A percentile compares a stretch with the other conserved stretches of the same genome.
These are phyloP conservation scores for Leishmania turanica DNA, from an alignment of 208 protist species.

Conservation along the genomic window DNA sequence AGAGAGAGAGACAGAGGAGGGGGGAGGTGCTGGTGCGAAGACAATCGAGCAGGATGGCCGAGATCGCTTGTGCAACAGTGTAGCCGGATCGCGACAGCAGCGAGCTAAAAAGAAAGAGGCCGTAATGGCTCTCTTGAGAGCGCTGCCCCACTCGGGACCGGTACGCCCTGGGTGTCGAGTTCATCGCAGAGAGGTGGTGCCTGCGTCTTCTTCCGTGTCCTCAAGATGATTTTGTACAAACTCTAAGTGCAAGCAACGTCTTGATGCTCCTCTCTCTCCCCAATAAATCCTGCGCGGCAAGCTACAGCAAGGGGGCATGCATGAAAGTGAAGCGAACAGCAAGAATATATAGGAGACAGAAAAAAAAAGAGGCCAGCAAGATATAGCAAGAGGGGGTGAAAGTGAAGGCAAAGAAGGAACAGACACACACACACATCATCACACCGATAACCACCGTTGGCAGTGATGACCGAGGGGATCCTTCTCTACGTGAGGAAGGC, in stretches of 20 bases:
- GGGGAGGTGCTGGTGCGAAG: background rate
- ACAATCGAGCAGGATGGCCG: background rate
- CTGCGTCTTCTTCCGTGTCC: background rate
- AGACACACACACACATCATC: background rate
- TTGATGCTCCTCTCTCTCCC: background rate
- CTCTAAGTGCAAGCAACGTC: too few relatives aligned
- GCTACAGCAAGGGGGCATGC: background rate
- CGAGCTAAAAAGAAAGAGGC: background rate
- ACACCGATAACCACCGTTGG: background rate
- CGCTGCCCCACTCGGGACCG: background rate
- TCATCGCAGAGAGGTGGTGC: background rate
- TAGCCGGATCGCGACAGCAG: too few relatives aligned
- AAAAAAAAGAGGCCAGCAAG: slow-evolving; percentile 8
- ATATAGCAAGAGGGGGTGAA: slow-evolving; percentile 1
- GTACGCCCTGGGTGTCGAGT: background rate
- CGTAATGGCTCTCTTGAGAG: background rate
- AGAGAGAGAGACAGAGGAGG: background rate
- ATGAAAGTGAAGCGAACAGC: background rate
- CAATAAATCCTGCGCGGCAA: background rate
- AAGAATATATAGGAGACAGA: background rate
- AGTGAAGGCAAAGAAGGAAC: background rate
- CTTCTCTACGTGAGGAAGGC: background rate
- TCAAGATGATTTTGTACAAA: background rate
- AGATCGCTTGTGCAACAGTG: background rate
- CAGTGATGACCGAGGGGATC: background rate